These are phyloP conservation scores for Carex scoparia DNA, from an alignment of 176 grass and related monocot species.

Conservation along the genomic window DNA sequence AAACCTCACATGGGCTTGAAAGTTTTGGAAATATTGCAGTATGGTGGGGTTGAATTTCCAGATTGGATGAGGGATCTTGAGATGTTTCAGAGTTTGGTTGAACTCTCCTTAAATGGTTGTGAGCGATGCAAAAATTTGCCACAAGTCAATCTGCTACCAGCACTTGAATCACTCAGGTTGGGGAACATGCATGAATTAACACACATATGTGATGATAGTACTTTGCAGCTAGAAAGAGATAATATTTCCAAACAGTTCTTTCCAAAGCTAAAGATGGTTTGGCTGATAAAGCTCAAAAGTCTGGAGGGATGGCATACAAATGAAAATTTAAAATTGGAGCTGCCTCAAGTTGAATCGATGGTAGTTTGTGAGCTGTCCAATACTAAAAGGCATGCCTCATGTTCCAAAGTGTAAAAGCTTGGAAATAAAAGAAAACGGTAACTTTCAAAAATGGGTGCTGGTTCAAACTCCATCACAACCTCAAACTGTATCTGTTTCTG, in stretches of 20 bases:
- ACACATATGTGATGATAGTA: neutral
- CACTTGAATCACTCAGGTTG: neutral
- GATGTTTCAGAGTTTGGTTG: neutral
- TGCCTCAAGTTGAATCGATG: conserved; percentile 1
- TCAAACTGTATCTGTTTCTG: neutral
- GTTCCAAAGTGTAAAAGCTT: neutral
- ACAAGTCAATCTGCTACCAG: neutral
- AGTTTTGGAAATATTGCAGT: neutral
- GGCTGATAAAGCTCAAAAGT: neutral
- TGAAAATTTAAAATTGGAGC: neutral
- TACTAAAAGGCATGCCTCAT: neutral
- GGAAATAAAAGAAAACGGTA: neutral
- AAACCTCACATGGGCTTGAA: neutral
- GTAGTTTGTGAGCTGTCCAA: neutral
- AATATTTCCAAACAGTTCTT: neutral
- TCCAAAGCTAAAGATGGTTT: neutral
- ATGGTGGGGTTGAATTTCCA: conserved; percentile 5
- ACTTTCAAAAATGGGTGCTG: neutral
- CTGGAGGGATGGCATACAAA: neutral
- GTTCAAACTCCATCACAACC: neutral
- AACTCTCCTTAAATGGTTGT: conserved; percentile 2
- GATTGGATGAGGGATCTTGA: neutral
- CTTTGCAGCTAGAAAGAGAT: neutral
- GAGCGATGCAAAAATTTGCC: neutral
- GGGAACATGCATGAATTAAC: neutral